Base-by-base conservation (phyloP, 441 rosid species). In the Metrosideros polymorpha region DNA sequence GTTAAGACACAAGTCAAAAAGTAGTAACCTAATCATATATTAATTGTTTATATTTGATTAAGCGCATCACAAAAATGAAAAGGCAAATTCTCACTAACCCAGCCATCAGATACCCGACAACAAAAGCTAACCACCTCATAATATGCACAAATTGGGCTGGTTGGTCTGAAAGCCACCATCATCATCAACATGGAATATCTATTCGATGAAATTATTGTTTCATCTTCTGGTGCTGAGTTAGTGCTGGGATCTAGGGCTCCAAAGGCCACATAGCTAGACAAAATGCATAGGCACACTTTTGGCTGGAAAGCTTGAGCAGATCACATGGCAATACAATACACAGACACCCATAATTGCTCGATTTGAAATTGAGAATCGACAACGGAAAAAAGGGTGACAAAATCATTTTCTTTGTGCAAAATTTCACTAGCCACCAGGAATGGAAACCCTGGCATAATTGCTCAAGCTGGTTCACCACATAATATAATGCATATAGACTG, bases 201-300 rank as follows among this genome's bases (percentile, higher is more conserved):
- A 83, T 86, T 13, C 75, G 76, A 84, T 76, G 88, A 87, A 88
- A 71, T 71, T 71, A 71, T 71, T 71, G 47, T 71, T 71, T 25
- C n/a, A 71, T 85, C 88, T 87, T 86, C 55, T 76, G 86, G 86
- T 85, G 85, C 86, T 88, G 90, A 83, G 87, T 83, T 85, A 86
- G 27, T 88, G 91, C 91, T 82, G 91, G 90, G 87, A 89, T 91
- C 90, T 87, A 84, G 86, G 90, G 83, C 85, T 84, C 89, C 90
- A 88, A 83, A 45, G 32, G 88, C 85, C 79, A 86, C 86, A 84
- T 82, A 71, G 55, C 79, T 71, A 71, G 79, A 71, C 79, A 71
- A 39, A 39, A 71, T 71, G 79, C 79, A 9, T 39, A 71, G 79
- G 79, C 79, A 71, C 79, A 12, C 79, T 71, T 71, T 22, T 71